Conservation (phyloP, 768 basidiomycete genomes). For the Leccinum broughii region DNA sequence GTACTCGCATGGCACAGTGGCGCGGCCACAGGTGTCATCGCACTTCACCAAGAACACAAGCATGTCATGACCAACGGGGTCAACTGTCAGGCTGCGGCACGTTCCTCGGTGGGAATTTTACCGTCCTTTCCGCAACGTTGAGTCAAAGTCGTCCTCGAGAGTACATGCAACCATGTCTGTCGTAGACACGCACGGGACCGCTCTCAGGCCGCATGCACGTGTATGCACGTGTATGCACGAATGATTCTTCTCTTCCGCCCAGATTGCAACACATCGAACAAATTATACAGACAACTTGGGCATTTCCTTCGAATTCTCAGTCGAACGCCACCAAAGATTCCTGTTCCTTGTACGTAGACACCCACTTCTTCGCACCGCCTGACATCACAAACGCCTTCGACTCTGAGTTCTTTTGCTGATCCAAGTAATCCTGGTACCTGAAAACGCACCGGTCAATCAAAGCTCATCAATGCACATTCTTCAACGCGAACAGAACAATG, state of each 20-base stretch:
- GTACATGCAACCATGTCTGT: neutral
- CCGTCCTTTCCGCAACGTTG: neutral
- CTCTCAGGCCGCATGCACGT: neutral
- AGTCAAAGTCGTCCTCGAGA: neutral
- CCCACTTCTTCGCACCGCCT: slow-evolving; percentile 48
- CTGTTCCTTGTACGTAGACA: slow-evolving; percentile 28
- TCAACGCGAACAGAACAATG: slow-evolving; percentile 10
- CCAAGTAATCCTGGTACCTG: slow-evolving; percentile 54
- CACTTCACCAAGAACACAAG: neutral
- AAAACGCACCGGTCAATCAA: neutral
- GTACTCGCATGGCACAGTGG: neutral
- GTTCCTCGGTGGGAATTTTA: neutral
- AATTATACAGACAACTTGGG: neutral
- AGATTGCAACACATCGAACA: neutral
- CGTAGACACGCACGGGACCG: neutral
- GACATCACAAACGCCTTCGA: slow-evolving; percentile 44
- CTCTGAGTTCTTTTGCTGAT: slow-evolving; percentile 29
- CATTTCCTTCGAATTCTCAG: slow-evolving; percentile 1
- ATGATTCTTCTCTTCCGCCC: neutral
- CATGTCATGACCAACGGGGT: neutral
- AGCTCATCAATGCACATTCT: neutral
- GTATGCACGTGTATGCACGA: too few relatives aligned
- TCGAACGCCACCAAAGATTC: slow-evolving; percentile 26
- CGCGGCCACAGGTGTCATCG: slow-evolving; percentile 5
- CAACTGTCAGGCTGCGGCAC: neutral